Conservation (phyloP, 805 yeast genomes). For the Candida schatavii region DNA sequence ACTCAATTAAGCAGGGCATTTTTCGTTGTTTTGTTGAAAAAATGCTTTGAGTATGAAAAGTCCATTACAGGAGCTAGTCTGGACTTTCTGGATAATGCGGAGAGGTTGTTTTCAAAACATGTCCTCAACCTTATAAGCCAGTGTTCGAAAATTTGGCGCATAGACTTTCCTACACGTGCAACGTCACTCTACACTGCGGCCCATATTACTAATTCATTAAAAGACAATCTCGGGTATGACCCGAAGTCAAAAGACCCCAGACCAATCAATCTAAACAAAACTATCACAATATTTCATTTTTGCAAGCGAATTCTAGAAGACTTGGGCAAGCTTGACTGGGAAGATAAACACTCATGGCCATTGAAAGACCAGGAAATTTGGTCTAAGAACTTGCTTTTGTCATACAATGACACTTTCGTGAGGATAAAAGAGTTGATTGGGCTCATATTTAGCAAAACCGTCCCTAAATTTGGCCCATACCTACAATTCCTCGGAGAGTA, state of each 20-base stretch:
- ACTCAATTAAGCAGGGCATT: slow-evolving; percentile 33
- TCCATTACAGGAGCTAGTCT: neutral
- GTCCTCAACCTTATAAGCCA: slow-evolving; percentile 41
- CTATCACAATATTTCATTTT: slow-evolving; percentile 24
- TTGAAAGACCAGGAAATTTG: slow-evolving; percentile 49
- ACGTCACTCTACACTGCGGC: slow-evolving; percentile 50
- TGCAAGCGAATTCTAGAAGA: slow-evolving; percentile 32
- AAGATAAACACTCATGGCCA: slow-evolving; percentile 30
- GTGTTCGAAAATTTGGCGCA: slow-evolving; percentile 58
- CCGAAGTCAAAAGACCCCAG: slow-evolving; percentile 21
- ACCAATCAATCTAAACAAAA: slow-evolving; percentile 27
- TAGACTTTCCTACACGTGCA: slow-evolving; percentile 49
- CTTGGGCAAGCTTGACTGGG: slow-evolving; percentile 27
- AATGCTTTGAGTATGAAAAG: slow-evolving; percentile 44
- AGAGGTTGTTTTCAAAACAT: slow-evolving; percentile 35
- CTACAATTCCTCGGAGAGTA: slow-evolving; percentile 48
- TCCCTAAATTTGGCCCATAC: slow-evolving; percentile 58
- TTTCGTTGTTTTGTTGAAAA: slow-evolving; percentile 37
- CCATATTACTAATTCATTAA: slow-evolving; percentile 28
- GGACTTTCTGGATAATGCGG: neutral
- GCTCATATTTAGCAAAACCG: slow-evolving; percentile 36
- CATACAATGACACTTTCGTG: slow-evolving; percentile 47
- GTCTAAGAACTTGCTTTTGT: slow-evolving; percentile 41
- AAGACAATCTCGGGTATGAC: slow-evolving; percentile 21
- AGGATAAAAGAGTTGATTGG: slow-evolving; percentile 43